Evolutionary conservation across 225 moss, liverwort and hornwort species (phyloP).

Genomic region (Bryum argenteum): DNA sequence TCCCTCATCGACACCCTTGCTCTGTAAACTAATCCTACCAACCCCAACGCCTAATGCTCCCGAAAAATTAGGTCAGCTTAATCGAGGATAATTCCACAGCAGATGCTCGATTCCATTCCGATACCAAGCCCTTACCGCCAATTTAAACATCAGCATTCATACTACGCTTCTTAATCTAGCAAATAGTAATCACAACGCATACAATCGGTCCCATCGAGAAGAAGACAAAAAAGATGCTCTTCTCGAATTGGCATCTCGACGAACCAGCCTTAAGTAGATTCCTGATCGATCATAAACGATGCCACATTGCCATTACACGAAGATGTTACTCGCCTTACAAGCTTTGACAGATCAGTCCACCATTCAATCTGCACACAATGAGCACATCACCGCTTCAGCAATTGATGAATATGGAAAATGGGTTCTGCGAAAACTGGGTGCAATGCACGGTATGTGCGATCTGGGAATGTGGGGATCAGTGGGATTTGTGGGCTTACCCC

Average conservation of each 20-base stretch:
- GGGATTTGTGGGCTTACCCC: not conserved
- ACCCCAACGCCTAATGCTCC: not conserved
- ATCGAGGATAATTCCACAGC: not conserved
- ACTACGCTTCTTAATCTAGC: no score
- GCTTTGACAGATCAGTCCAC: not conserved
- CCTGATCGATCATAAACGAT: not conserved
- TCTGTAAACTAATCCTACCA: not conserved
- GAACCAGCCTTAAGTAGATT: not conserved
- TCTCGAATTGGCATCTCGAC: conserved; percentile 12
- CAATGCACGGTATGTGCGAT: no score
- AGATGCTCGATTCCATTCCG: conserved; percentile 13
- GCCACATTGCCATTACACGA: conserved; percentile 7
- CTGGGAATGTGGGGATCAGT: no score
- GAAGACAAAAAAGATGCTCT: conserved; percentile 1
- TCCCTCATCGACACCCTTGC: conserved; percentile 2
- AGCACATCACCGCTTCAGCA: not conserved
- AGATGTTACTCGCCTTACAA: conserved; percentile 25
- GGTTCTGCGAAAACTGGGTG: no score
- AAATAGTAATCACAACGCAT: no score
- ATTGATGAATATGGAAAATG: no score
- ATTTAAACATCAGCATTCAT: no score
- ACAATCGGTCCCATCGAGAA: not conserved
- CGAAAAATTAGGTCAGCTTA: conserved; percentile 14
- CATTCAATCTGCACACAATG: not conserved
- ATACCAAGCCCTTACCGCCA: not conserved